These are phyloP conservation scores for Aspergillus persii DNA, from an alignment of 2,329 filamentous ascomycete species.

Conservation along the genomic window DNA sequence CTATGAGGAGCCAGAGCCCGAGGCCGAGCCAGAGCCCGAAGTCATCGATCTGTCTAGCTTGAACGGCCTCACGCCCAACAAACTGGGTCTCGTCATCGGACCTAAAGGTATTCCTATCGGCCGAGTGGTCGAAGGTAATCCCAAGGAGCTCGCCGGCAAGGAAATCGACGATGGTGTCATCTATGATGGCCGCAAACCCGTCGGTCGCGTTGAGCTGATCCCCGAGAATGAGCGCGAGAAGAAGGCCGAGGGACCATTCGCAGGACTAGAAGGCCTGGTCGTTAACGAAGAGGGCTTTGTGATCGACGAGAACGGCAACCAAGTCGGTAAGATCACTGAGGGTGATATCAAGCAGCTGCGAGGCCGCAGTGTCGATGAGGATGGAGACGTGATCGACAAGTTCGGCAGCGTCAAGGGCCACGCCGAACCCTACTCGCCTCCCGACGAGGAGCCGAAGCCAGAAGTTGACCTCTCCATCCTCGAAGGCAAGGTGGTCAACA, in stretches of 20 bases:
- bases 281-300: conserved; percentile 60
- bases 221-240: conserved; percentile 56
- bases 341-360: conserved; percentile 71
- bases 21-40: conserved; percentile 42
- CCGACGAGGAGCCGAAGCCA: conserved; percentile 47
- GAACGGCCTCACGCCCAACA: conserved; percentile 56
- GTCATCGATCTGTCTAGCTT: conserved; percentile 53
- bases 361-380: conserved; percentile 73
- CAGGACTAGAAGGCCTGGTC: conserved; percentile 55
- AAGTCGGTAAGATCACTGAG: conserved; percentile 68
- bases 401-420: conserved; percentile 64
- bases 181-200: conserved; percentile 55
- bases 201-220: conserved; percentile 58
- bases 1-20: conserved; percentile 49
- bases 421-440: conserved; percentile 55
- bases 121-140: conserved; percentile 56
- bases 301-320: conserved; percentile 74
- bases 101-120: conserved; percentile 55
- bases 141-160: conserved; percentile 55
- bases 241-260: conserved; percentile 57
- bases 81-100: conserved; percentile 57
- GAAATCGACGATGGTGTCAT: conserved; percentile 57
- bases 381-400: conserved; percentile 77
- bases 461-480: conserved; percentile 59
- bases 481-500: conserved; percentile 62